Conservation (phyloP, 2,329 filamentous ascomycete genomes). For the Aspergillus unguis region DNA sequence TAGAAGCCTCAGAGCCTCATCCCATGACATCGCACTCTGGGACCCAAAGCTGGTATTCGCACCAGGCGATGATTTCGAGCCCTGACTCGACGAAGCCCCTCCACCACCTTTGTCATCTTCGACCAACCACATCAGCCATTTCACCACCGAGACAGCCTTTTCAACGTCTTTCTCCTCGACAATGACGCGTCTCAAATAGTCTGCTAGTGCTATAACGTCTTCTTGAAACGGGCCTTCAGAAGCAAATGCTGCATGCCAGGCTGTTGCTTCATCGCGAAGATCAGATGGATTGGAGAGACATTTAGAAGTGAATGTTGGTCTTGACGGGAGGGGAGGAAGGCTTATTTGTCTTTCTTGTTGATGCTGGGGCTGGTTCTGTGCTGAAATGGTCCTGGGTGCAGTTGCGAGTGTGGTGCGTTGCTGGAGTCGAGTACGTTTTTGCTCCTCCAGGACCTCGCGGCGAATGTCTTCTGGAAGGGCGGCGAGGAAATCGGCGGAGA, state of each 20-base stretch:
- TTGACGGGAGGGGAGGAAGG: conserved; percentile 50
- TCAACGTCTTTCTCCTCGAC: conserved; percentile 71
- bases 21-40: conserved; percentile 31
- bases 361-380: conserved; percentile 13
- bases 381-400: background rate
- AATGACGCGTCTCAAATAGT: conserved; percentile 71
- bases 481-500: conserved; percentile 72
- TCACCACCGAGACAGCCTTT: conserved; percentile 67
- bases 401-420: conserved; percentile 41
- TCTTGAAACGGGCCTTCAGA: conserved; percentile 72
- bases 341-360: conserved; percentile 24
- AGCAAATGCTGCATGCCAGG: conserved; percentile 71
- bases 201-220: conserved; percentile 71
- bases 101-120: conserved; percentile 23
- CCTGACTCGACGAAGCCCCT: too few relatives aligned
- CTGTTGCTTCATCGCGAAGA: conserved; percentile 68
- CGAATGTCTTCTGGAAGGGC: conserved; percentile 80
- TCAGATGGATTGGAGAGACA: conserved; percentile 57
- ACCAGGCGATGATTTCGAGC: background rate
- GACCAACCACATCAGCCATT: conserved; percentile 56
- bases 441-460: conserved; percentile 72
- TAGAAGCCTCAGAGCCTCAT: conserved; percentile 38
- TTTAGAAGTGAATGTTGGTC: conserved; percentile 61
- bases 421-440: conserved; percentile 60
- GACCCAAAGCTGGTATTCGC: conserved; percentile 7